Evolutionary conservation across 129 eudicot genomes (phyloP).

Genomic region (Dittrichia graveolens): DNA sequence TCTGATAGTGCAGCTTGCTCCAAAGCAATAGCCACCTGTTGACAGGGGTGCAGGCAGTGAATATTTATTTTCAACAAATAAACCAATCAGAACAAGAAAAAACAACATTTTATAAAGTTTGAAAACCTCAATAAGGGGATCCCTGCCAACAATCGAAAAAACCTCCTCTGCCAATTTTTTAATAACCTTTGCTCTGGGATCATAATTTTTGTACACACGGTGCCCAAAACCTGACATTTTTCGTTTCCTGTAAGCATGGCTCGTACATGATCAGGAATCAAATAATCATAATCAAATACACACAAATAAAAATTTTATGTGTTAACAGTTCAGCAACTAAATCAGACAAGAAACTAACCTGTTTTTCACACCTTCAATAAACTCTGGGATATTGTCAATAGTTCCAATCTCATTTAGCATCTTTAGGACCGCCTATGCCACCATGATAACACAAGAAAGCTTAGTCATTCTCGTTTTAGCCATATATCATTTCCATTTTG

Average conservation of each 20-base stretch:
- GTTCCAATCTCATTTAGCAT: constrained; percentile 95
- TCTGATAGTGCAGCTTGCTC: constrained; percentile 98
- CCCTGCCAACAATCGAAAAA: constrained; percentile 94
- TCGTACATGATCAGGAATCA: background rate
- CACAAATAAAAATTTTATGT: background rate
- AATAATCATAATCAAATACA: background rate
- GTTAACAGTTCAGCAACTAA: constrained; percentile 4
- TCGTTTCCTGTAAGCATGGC: constrained; percentile 60
- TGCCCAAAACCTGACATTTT: constrained; percentile 99
- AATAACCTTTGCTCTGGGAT: constrained; percentile 95
- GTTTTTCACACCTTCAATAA: constrained; percentile 97
- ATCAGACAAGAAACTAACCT: constrained; percentile 44
- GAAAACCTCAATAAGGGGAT: constrained; percentile 95
- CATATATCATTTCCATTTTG: background rate
- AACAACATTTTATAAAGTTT: background rate
- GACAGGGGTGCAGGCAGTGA: background rate
- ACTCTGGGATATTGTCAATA: constrained; percentile 90
- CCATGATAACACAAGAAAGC: background rate
- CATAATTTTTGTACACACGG: constrained; percentile 95
- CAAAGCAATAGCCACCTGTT: constrained; percentile 96
- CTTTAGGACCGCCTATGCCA: constrained; percentile 84
- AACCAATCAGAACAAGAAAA: constrained; percentile 6
- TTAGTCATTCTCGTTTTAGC: constrained; percentile 2
- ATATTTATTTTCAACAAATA: too few relatives aligned
- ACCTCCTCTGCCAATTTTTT: constrained; percentile 94